phyloP scores from a whole-genome alignment of 257 asterid genomes.

The Fraxinus anomala region DNA sequence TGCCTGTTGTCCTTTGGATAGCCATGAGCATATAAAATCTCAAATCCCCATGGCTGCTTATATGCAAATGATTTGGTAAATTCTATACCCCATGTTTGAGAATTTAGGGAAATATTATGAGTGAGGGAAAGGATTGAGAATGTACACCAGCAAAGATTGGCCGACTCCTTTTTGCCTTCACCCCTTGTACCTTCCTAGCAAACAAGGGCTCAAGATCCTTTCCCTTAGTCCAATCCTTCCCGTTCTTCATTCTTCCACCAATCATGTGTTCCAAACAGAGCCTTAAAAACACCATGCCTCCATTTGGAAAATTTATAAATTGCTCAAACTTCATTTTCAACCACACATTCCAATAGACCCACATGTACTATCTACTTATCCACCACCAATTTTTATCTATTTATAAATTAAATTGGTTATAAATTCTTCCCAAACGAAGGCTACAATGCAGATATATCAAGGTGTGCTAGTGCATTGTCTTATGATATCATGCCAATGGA shows the following conservation, averaged over 20 bases:
- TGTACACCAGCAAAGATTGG: neutral
- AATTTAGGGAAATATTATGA: neutral
- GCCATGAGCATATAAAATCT: neutral
- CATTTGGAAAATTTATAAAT: too few relatives aligned
- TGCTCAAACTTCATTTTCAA: too few relatives aligned
- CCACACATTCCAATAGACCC: too few relatives aligned
- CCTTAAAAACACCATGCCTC: neutral
- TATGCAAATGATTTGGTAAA: neutral
- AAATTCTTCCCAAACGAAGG: too few relatives aligned
- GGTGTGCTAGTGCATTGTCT: slow-evolving; percentile 9
- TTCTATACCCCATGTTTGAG: neutral
- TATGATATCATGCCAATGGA: slow-evolving; percentile 1
- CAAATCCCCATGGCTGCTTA: neutral
- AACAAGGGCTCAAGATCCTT: neutral
- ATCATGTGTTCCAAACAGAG: neutral
- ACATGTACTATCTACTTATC: too few relatives aligned
- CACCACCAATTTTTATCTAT: too few relatives aligned
- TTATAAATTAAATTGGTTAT: too few relatives aligned
- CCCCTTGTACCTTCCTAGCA: neutral
- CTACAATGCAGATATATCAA: slow-evolving; percentile 15
- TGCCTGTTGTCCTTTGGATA: slow-evolving; percentile 22
- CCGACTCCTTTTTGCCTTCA: neutral
- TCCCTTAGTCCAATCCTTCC: neutral
- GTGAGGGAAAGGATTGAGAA: neutral
- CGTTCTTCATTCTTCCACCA: neutral